Conservation (phyloP, 352 stramenopile genomes). For the Peronospora tabacina region DNA sequence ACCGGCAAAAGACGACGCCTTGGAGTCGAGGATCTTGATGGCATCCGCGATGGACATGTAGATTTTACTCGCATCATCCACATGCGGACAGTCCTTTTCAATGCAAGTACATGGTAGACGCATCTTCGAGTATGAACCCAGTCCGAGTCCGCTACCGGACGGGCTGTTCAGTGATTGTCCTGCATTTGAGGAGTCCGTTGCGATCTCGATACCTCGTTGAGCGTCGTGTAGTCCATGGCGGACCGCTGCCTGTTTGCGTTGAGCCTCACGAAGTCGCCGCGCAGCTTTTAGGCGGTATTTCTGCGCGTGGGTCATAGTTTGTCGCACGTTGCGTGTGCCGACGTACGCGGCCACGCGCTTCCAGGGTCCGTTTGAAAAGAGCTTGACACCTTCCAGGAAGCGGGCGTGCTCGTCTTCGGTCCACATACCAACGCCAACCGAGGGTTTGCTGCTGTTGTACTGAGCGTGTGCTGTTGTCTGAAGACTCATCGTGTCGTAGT, state of each 20-base stretch:
- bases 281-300: constrained; percentile 67
- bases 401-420: constrained; percentile 60
- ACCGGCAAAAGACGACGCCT: constrained; percentile 5
- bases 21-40: constrained; percentile 38
- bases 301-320: constrained; percentile 77
- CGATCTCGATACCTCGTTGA: constrained; percentile 8
- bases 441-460: constrained; percentile 19
- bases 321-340: constrained; percentile 63
- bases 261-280: constrained; percentile 44
- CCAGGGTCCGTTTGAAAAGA: constrained; percentile 65
- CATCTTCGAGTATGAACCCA: constrained; percentile 32
- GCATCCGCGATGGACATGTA: constrained; percentile 44
- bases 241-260: constrained; percentile 41
- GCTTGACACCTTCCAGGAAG: constrained; percentile 69
- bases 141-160: constrained; percentile 12
- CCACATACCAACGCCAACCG: constrained; percentile 43
- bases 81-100: constrained; percentile 29
- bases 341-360: constrained; percentile 66
- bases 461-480: constrained; percentile 8
- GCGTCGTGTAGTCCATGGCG: constrained; percentile 26
- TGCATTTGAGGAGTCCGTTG: constrained; percentile 3
- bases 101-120: constrained; percentile 24
- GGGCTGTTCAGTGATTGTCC: constrained; percentile 16
- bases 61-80: constrained; percentile 30
- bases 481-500: constrained; percentile 19